These are phyloP conservation scores for Phytopythium chamaehyphon DNA, from an alignment of 352 stramenopile species.

Conservation along the genomic window DNA sequence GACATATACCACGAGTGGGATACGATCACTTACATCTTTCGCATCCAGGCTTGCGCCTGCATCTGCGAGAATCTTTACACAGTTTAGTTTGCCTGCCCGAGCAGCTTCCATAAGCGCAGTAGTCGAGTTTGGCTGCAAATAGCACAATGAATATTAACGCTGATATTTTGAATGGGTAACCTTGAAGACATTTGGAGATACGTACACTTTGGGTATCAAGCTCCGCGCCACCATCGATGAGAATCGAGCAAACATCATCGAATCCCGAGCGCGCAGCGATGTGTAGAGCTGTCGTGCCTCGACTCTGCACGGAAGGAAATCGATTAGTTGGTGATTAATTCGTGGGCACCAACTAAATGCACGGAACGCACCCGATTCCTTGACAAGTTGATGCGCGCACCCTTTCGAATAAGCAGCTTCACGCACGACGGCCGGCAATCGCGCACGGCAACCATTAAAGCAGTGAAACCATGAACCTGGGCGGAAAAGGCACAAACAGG, in stretches of 20 bases:
- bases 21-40: constrained; percentile 61
- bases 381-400: constrained; percentile 76
- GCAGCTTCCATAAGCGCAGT: constrained; percentile 87
- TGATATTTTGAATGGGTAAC: neutral
- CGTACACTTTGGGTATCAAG: constrained; percentile 79
- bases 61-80: constrained; percentile 65
- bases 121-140: constrained; percentile 68
- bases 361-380: constrained; percentile 56
- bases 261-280: constrained; percentile 69
- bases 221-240: constrained; percentile 60
- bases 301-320: constrained; percentile 56
- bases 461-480: constrained; percentile 78
- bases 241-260: constrained; percentile 71
- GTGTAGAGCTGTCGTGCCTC: constrained; percentile 78
- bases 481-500: neutral
- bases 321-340: constrained; percentile 7
- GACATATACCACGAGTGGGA: neutral
- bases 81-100: constrained; percentile 70
- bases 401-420: constrained; percentile 74
- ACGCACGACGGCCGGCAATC: constrained; percentile 64
- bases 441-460: constrained; percentile 75
- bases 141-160: neutral
- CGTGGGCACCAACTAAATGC: neutral
- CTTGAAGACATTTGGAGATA: neutral
- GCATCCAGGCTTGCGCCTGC: constrained; percentile 61